Evolutionary conservation across 306 rosid species (phyloP), one percentile per base, ranked within the genome.

Genomic region (Sophora flavescens): DNA sequence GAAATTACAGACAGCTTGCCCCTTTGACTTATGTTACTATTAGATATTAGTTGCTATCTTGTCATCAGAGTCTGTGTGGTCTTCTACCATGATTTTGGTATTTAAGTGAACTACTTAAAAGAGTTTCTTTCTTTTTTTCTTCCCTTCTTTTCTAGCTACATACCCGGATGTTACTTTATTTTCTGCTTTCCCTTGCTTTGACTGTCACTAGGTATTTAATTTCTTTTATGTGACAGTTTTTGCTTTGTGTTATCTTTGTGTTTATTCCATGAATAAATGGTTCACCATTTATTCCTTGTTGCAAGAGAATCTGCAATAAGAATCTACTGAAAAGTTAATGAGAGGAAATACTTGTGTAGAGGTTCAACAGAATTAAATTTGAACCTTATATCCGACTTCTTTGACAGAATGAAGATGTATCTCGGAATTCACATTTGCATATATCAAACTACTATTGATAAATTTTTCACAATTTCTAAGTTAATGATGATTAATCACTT

Each of bases 291-390:
- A 48, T 65, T 45, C 68, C 58, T 44, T 79, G 44, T 67, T 51
- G 58, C 72, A 74, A 74, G 48, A 74, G 18, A 76, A 80, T 35
- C 64, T 67, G 63, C 32, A 8, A 48, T 30, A 67, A 52, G 32
- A 65, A 67, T 80, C 64, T 33, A 57, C 75, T 66, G 56, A 17
- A 65, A n/a, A 33, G 53, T 44, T 39, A 57, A 14, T 30, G n/a
- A 70, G 17, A 41, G 74, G 78, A 62, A 47, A 35, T 50, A 39
- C 51, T 39, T 36, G 15, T 44, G 64, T 42, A 9, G 58, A 14
- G 42, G 30, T 52, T 69, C 47, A 62, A 65, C 26, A 65, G 35
- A 17, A 22, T 66, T 65, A 67, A 67, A 39, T 42, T 68, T 75
- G 61, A 33, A 68, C 44, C 35, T 16, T 51, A 6, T 74, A 47